Evolutionary conservation across 345 rosid genomes (phyloP).

Genomic region (Rhizophora apiculata): DNA sequence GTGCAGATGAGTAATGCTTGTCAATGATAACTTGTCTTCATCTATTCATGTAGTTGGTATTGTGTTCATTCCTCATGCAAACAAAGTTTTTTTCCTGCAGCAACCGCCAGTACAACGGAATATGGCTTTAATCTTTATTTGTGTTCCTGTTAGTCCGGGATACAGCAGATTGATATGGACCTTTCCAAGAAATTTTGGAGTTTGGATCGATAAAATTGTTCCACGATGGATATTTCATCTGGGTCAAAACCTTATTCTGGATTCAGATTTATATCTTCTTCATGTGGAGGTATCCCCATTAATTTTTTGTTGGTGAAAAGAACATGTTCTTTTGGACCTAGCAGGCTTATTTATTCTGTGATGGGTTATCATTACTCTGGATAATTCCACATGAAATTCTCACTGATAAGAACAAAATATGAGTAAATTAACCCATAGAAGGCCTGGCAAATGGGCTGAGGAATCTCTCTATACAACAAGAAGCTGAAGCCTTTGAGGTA

Average conservation of each 20-base stretch:
- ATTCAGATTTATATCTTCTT: constrained; percentile 86
- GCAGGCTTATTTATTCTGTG: neutral
- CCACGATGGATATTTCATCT: constrained; percentile 89
- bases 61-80: neutral
- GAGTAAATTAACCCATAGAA: too few relatives aligned
- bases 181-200: constrained; percentile 67
- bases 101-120: constrained; percentile 24
- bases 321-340: neutral
- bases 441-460: too few relatives aligned
- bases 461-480: too few relatives aligned
- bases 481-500: too few relatives aligned
- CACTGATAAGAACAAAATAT: too few relatives aligned
- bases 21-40: neutral
- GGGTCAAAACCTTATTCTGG: constrained; percentile 71
- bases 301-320: neutral
- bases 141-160: constrained; percentile 89
- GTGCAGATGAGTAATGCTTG: neutral
- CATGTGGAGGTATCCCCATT: constrained; percentile 60
- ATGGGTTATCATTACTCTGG: too few relatives aligned
- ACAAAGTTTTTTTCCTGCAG: constrained; percentile 19
- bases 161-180: constrained; percentile 82
- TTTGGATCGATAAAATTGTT: constrained; percentile 63
- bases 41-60: neutral
- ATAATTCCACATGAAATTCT: too few relatives aligned
- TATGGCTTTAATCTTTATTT: constrained; percentile 65